Evolutionary conservation across 345 rosid species (phyloP).

Genomic region (Cardamine resedifolia): DNA sequence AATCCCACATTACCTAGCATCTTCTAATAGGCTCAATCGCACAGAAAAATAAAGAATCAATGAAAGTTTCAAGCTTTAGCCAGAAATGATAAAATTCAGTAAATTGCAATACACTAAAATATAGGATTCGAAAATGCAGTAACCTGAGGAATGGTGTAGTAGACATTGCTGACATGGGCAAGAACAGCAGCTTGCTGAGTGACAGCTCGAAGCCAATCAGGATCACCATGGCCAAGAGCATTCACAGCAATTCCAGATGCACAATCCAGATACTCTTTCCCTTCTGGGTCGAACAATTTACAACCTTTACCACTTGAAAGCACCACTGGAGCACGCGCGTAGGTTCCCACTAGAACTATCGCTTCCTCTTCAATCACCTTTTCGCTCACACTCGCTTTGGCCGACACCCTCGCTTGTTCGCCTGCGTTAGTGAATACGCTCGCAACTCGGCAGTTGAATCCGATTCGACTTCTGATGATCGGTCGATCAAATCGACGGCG

Average conservation of each 20-base stretch:
- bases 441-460: conserved; percentile 21
- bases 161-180: conserved; percentile 79
- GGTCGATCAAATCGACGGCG: conserved; percentile 18
- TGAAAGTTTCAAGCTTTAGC: neutral
- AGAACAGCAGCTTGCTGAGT: conserved; percentile 64
- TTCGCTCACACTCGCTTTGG: conserved; percentile 38
- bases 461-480: conserved; percentile 4
- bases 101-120: neutral
- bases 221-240: conserved; percentile 77
- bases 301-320: conserved; percentile 69
- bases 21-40: neutral
- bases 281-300: conserved; percentile 74
- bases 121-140: neutral
- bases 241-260: conserved; percentile 84
- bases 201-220: conserved; percentile 77
- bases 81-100: neutral
- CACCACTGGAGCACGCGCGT: conserved; percentile 77
- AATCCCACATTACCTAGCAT: neutral
- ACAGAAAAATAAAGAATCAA: neutral
- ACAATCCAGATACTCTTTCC: conserved; percentile 75
- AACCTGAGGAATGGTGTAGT: conserved; percentile 84
- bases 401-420: neutral
- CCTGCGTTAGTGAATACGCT: conserved; percentile 26
- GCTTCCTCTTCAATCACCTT: conserved; percentile 64
- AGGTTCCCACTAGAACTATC: conserved; percentile 66